Base-by-base conservation (phyloP, 805 yeast species). In the Saccharomycopsis vini region DNA sequence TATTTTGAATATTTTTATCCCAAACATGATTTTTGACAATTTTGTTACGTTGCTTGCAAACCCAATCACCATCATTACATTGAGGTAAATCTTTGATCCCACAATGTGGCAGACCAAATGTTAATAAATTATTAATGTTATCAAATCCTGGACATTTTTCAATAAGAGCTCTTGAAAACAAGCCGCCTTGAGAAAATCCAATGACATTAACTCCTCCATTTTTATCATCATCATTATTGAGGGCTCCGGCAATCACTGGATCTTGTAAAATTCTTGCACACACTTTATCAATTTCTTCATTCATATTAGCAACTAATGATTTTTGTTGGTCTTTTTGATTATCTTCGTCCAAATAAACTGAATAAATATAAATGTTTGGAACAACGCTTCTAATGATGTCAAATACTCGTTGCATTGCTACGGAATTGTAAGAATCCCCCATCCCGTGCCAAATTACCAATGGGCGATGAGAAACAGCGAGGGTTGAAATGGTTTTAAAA, bases 391-490 rank as follows among this genome's bases (percentile, higher is more conserved):
- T 54, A 5, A 82, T 61, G 2, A 71, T 45, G 0, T 64, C 65
- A 4, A 62, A 59, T 1, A 71, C 73, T n/a, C 66, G 58, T 24
- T 60, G 62, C 67, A 82, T 74, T 0, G 81, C 75, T 1, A 69
- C 57, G 0, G 87, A 75, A 54, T 80, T 72, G 56, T 77, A 83
- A 9, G 73, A 69, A 57, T 84, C 95, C 0, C 94, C 92, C 60
- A 85, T 68, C 0, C 95, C 95, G 54, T 84, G 95, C 94, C 94
- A 84, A 33, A 85, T 56, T 2, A 84, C 86, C 2, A 84, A 69
- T 0, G 86, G 81, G n/a, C n/a, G n/a, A n/a, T n/a, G n/a, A n/a
- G n/a, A n/a, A n/a, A n/a, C n/a, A n/a, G n/a, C n/a, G n/a, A n/a
- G n/a, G n/a, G n/a, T n/a, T n/a, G n/a, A n/a, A n/a, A n/a, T n/a